phyloP scores from a whole-genome alignment of 768 basidiomycete genomes.

The Hydnomerulius pinastri region DNA sequence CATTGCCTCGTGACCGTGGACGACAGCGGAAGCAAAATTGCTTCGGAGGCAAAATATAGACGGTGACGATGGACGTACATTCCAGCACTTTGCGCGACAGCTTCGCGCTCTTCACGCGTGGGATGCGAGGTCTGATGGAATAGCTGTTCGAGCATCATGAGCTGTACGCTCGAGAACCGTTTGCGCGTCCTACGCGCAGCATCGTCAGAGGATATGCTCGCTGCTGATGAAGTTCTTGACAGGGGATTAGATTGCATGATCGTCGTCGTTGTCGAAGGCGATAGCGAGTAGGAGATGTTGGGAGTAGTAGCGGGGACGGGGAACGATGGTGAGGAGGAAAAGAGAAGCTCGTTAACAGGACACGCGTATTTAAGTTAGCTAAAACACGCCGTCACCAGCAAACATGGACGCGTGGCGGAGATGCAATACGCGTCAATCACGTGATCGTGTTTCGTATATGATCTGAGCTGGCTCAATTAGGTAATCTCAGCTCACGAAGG shows the following conservation, averaged over 20 bases:
- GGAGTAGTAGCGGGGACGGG: not conserved
- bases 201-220: slow-evolving; percentile 58
- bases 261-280: slow-evolving; percentile 4
- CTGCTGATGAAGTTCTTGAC: slow-evolving; percentile 56
- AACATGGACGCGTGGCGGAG: slow-evolving; percentile 29
- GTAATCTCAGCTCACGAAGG: not conserved
- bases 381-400: slow-evolving; percentile 12
- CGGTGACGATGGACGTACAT: slow-evolving; percentile 50
- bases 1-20: not conserved
- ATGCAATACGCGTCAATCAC: slow-evolving; percentile 26
- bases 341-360: not conserved
- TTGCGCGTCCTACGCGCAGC: slow-evolving; percentile 63
- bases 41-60: not conserved
- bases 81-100: slow-evolving; percentile 56
- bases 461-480: slow-evolving; percentile 6
- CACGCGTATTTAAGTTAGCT: slow-evolving; percentile 27
- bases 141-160: slow-evolving; percentile 71
- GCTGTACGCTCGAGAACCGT: slow-evolving; percentile 66
- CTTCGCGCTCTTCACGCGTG: slow-evolving; percentile 71
- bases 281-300: slow-evolving; percentile 2
- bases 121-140: slow-evolving; percentile 75
- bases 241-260: slow-evolving; percentile 31
- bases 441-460: slow-evolving; percentile 27
- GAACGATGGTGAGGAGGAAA: not conserved
- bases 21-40: slow-evolving; percentile 7